A percentile compares a stretch with the other conserved stretches of the same genome.
phyloP scores from a whole-genome alignment of 139 green algal genomes.

The Volvox africanus region DNA sequence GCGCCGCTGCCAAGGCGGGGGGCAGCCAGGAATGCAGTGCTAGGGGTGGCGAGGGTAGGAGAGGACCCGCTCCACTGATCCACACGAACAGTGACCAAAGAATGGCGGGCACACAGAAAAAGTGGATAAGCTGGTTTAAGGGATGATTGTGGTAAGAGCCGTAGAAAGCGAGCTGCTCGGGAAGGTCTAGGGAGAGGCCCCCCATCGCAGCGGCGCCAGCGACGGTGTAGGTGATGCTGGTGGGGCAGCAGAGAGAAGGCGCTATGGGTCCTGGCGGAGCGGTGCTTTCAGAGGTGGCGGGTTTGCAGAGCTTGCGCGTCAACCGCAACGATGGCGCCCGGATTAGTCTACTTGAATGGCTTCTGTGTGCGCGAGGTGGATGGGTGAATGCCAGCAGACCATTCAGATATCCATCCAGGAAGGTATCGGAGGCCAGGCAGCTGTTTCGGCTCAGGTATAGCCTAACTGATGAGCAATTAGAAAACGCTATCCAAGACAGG shows the following conservation, averaged over 20 bases:
- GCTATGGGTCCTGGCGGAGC: not conserved
- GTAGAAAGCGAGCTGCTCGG: constrained; percentile 80
- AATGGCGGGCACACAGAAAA: constrained; percentile 85
- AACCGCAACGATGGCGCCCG: too few species aligned
- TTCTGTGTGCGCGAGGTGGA: too few species aligned
- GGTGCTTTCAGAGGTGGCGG: not conserved
- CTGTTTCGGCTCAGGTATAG: too few species aligned
- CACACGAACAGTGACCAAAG: constrained; percentile 79
- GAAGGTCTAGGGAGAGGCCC: constrained; percentile 49
- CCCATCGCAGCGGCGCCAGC: not conserved
- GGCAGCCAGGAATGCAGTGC: not conserved
- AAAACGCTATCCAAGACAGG: too few species aligned
- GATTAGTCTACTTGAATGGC: too few species aligned
- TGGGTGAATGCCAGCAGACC: too few species aligned
- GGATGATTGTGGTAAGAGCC: constrained; percentile 79
- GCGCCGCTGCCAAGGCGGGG: not conserved
- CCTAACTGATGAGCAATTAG: too few species aligned
- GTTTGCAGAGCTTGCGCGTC: not conserved
- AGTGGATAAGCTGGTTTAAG: constrained; percentile 87
- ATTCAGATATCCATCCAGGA: too few species aligned
- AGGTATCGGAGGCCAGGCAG: too few species aligned
- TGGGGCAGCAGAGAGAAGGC: not conserved
- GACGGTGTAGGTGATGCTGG: not conserved
- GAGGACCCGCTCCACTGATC: constrained; percentile 66
- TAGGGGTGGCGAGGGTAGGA: constrained; percentile 37